A percentile compares a stretch with the other conserved stretches of the same genome.
phyloP scores from a whole-genome alignment of 2,329 filamentous ascomycete species.

The Colletotrichum tamarilloi region DNA sequence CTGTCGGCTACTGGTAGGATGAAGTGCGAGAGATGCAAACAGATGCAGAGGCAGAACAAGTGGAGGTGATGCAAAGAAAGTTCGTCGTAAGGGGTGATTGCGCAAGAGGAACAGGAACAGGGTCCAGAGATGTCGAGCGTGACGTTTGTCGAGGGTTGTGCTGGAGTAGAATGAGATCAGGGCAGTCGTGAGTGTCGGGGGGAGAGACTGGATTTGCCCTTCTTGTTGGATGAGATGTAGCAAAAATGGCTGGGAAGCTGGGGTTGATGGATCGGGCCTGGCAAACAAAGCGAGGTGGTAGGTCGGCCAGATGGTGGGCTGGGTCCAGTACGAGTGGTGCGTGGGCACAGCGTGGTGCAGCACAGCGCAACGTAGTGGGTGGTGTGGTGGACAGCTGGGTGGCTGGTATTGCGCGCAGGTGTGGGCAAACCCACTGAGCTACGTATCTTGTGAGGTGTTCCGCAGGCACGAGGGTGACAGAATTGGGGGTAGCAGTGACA shows the following conservation, averaged over 20 bases:
- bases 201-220: slow-evolving; percentile 29
- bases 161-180: slow-evolving; percentile 25
- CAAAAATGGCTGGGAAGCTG: slow-evolving; percentile 37
- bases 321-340: slow-evolving; percentile 28
- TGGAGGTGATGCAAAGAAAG: slow-evolving; percentile 29
- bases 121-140: slow-evolving; percentile 28
- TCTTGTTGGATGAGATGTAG: slow-evolving; percentile 32
- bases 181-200: slow-evolving; percentile 34
- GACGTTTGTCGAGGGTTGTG: slow-evolving; percentile 19
- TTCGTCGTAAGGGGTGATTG: slow-evolving; percentile 24
- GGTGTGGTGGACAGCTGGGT: slow-evolving; percentile 27
- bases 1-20: slow-evolving; percentile 34
- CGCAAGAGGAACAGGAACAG: slow-evolving; percentile 11
- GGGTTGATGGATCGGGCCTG: slow-evolving; percentile 33
- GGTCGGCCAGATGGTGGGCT: slow-evolving; percentile 24
- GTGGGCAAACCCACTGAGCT: slow-evolving; percentile 30
- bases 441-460: slow-evolving; percentile 3
- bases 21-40: slow-evolving; percentile 33
- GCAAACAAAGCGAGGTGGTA: slow-evolving; percentile 34
- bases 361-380: slow-evolving; percentile 21
- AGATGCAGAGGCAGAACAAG: slow-evolving; percentile 28
- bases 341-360: slow-evolving; percentile 9
- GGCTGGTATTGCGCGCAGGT: slow-evolving; percentile 28
- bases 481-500: neutral
- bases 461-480: neutral